phyloP scores from a whole-genome alignment of 257 asterid species.

The Penstemon davidsonii region DNA sequence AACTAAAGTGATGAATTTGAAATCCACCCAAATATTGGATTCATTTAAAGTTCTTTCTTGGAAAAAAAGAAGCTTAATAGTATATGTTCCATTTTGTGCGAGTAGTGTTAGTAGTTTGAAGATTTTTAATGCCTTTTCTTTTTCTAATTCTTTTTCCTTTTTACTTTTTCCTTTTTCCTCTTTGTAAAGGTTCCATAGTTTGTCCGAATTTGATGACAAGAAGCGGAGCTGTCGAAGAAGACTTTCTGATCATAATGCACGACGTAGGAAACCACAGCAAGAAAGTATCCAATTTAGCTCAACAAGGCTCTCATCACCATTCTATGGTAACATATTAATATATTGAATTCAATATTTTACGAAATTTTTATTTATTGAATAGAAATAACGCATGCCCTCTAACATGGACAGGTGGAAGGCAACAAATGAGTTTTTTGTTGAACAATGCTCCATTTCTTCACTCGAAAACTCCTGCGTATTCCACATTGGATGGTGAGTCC shows the following conservation, averaged over 20 bases:
- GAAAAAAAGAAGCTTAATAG: too few relatives aligned
- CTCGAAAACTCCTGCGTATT: constrained; percentile 39
- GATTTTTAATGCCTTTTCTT: constrained; percentile 15
- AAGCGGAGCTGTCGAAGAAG: constrained; percentile 94
- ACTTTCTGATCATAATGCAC: constrained; percentile 90
- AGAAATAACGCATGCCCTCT: neutral
- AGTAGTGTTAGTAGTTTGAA: neutral
- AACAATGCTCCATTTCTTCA: constrained; percentile 41
- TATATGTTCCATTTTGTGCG: too few relatives aligned
- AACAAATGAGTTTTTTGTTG: constrained; percentile 53
- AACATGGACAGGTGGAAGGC: constrained; percentile 53
- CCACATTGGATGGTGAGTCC: constrained; percentile 47
- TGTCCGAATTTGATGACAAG: constrained; percentile 80
- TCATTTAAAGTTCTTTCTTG: too few relatives aligned
- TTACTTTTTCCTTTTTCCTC: neutral
- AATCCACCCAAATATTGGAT: too few relatives aligned
- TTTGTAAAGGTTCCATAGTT: constrained; percentile 75
- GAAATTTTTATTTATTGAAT: neutral
- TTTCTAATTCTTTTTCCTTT: neutral
- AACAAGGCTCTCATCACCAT: constrained; percentile 53
- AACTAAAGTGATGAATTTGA: too few relatives aligned
- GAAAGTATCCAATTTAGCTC: constrained; percentile 64
- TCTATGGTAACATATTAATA: constrained; percentile 52
- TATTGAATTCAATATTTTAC: neutral
- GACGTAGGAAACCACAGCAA: constrained; percentile 89